Conservation (phyloP, 371 early-diverging fungal species). For the Chytridiales sp. region DNA sequence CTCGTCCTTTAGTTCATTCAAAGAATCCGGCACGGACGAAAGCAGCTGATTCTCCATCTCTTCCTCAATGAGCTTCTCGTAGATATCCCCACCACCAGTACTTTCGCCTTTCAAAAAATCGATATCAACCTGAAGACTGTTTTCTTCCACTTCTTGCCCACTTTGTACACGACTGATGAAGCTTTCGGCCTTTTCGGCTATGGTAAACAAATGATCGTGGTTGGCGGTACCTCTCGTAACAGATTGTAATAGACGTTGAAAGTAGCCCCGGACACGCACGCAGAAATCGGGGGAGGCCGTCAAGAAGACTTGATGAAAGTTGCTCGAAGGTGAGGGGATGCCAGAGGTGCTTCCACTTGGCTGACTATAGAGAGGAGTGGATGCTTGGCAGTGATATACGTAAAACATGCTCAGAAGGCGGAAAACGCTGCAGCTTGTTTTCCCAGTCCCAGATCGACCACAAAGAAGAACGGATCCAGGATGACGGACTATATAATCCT, state of each 20-base stretch:
- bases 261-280: constrained; percentile 17
- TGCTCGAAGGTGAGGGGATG: too few species aligned
- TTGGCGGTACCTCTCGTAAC: neutral
- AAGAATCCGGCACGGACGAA: constrained; percentile 11
- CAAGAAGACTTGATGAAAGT: constrained; percentile 28
- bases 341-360: too few species aligned
- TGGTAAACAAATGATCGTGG: too few species aligned
- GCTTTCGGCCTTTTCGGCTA: too few species aligned
- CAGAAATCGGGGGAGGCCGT: constrained; percentile 32
- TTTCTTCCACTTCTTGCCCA: too few species aligned
- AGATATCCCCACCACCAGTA: too few species aligned
- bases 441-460: constrained; percentile 32
- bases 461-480: constrained; percentile 20
- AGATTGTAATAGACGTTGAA: constrained; percentile 6
- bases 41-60: neutral
- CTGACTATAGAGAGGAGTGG: too few species aligned
- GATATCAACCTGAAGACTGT: too few species aligned
- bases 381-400: too few species aligned
- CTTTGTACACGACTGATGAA: too few species aligned
- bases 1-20: neutral
- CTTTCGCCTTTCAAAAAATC: too few species aligned
- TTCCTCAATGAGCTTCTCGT: too few species aligned
- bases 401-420: constrained; percentile 15
- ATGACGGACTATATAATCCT: constrained; percentile 22
- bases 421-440: constrained; percentile 30